Evolutionary conservation across 2,329 filamentous ascomycete genomes (phyloP).

Genomic region (Talaromyces sp.): DNA sequence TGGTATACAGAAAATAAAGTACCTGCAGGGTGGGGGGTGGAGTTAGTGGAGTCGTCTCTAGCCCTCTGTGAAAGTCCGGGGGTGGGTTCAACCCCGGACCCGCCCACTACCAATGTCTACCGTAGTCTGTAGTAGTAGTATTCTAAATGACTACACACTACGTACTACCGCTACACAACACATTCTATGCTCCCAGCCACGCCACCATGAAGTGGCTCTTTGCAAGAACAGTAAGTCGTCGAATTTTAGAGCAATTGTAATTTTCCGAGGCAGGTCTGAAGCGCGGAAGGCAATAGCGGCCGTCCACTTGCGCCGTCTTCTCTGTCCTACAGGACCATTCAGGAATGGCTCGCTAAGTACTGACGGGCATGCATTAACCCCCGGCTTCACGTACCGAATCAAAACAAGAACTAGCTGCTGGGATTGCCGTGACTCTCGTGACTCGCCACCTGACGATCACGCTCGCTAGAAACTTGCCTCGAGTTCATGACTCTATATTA

Average conservation of each 20-base stretch:
- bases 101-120: not conserved
- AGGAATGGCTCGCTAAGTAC: not conserved
- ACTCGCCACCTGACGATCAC: not conserved
- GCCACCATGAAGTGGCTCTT: not conserved
- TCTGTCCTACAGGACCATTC: too few relatives aligned
- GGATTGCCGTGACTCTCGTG: not conserved
- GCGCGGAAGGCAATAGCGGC: not conserved
- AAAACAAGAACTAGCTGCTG: not conserved
- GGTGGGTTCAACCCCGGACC: constrained; percentile 16
- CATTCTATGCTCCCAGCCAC: not conserved
- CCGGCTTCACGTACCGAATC: not conserved
- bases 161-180: not conserved
- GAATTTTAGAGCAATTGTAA: too few relatives aligned
- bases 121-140: too few relatives aligned
- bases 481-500: not conserved
- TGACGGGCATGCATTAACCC: not conserved
- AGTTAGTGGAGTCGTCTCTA: constrained; percentile 12
- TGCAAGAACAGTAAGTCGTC: too few relatives aligned
- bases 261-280: not conserved
- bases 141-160: not conserved
- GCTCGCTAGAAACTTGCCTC: not conserved
- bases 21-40: constrained; percentile 5
- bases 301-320: not conserved
- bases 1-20: not conserved
- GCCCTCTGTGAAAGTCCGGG: constrained; percentile 13